Percentiles rank a stretch among this genome's conserved stretches.
Conservation (phyloP, 2,329 filamentous ascomycete species). For the Claviceps lovelessii region DNA sequence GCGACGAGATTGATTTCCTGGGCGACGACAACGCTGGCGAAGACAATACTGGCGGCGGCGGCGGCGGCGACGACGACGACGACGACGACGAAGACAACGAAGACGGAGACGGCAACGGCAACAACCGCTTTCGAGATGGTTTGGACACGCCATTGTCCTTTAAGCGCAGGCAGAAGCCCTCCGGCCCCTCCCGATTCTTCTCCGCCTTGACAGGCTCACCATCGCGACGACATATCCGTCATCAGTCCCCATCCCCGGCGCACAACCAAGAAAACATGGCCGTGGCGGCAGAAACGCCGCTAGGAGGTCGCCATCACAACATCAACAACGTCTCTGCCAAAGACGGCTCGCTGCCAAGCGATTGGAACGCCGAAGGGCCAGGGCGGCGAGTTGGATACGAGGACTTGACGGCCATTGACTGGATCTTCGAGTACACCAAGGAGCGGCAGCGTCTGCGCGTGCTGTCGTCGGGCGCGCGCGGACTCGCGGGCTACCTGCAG, state of each 20-base stretch:
- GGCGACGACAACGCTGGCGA: conserved; percentile 20
- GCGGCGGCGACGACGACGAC: conserved; percentile 17
- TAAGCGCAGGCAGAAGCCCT: conserved; percentile 51
- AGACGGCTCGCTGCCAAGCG: conserved; percentile 37
- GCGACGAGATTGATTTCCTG: conserved; percentile 34
- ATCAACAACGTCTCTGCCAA: conserved; percentile 20
- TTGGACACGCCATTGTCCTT: conserved; percentile 47
- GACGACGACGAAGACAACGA: conserved; percentile 19
- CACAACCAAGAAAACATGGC: conserved; percentile 1
- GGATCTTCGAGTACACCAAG: conserved; percentile 98
- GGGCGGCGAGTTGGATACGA: conserved; percentile 88
- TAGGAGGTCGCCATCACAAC: conserved; percentile 1
- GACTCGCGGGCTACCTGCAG: conserved; percentile 57
- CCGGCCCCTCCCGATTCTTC: conserved; percentile 32
- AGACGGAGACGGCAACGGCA: conserved; percentile 14
- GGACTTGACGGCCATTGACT: conserved; percentile 93
- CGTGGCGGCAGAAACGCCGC: conserved; percentile 7
- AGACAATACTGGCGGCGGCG: not conserved
- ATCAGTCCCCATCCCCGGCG: not conserved
- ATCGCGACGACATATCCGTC: not conserved
- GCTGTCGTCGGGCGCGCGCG: conserved; percentile 53
- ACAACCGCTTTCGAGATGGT: conserved; percentile 41
- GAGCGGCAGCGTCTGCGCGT: conserved; percentile 78
- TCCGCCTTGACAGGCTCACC: conserved; percentile 29
- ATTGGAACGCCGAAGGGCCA: conserved; percentile 86